Percentiles rank a stretch among this genome's conserved stretches.
Conservation (phyloP, 495 filamentous ascomycete species). For the Annulohypoxylon maeteangense region DNA sequence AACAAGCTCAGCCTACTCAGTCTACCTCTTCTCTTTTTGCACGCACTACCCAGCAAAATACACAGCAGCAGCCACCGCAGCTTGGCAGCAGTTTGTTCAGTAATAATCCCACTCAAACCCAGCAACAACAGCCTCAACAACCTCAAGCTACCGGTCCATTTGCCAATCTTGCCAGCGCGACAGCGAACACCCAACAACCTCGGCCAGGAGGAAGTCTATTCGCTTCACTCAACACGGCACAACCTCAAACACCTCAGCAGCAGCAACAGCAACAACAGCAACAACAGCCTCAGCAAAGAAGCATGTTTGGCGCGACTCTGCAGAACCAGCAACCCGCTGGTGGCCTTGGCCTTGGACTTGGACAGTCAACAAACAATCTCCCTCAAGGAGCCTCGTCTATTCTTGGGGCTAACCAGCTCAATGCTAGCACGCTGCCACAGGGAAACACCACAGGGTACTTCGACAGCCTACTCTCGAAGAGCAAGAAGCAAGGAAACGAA, state of each 20-base stretch:
- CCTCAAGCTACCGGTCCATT: conserved; percentile 17
- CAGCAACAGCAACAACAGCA: conserved; percentile 21
- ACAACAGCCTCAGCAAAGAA: conserved; percentile 27
- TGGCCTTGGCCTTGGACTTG: conserved; percentile 30
- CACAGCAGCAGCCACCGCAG: conserved; percentile 15
- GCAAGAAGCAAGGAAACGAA: conserved; percentile 69
- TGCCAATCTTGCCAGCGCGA: conserved; percentile 2
- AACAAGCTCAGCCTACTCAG: conserved; percentile 3
- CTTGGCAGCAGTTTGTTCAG: not conserved
- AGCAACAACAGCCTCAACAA: conserved; percentile 22
- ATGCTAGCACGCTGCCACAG: conserved; percentile 31
- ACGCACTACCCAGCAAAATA: not conserved
- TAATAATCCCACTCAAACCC: not conserved
- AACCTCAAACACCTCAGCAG: conserved; percentile 28
- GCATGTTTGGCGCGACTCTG: conserved; percentile 34
- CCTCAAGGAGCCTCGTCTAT: conserved; percentile 29
- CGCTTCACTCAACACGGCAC: conserved; percentile 24
- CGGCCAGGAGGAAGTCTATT: conserved; percentile 12
- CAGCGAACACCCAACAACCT: conserved; percentile 25
- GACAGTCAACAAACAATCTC: conserved; percentile 25
- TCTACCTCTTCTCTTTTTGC: conserved; percentile 19
- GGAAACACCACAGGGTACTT: conserved; percentile 75
- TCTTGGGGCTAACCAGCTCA: conserved; percentile 35
- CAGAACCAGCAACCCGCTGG: conserved; percentile 28
- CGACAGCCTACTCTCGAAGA: conserved; percentile 84